Conservation (phyloP, 192 early-diverging fungal species). For the Backusella psychrophila region DNA sequence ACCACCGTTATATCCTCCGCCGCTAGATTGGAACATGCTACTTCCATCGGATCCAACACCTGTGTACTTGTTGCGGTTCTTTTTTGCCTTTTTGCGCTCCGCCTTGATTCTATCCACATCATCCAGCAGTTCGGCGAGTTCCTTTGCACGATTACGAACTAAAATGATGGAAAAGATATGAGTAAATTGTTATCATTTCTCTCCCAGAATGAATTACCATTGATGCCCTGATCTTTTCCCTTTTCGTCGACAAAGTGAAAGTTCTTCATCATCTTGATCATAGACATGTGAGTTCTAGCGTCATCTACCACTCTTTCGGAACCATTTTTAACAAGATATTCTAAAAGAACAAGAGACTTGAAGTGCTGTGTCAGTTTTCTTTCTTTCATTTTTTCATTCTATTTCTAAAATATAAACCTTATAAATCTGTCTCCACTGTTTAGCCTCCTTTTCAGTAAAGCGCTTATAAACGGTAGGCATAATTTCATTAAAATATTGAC, state of each 20-base stretch:
- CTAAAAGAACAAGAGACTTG: constrained; percentile 85
- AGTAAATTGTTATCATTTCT: too few species aligned
- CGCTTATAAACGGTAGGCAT: constrained; percentile 91
- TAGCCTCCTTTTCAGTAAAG: constrained; percentile 79
- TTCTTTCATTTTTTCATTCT: background rate
- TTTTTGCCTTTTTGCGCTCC: constrained; percentile 88
- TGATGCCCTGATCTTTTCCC: constrained; percentile 96
- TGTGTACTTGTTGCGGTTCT: constrained; percentile 86
- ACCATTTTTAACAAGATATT: constrained; percentile 95
- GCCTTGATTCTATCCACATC: constrained; percentile 76
- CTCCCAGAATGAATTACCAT: constrained; percentile 55
- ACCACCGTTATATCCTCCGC: constrained; percentile 29
- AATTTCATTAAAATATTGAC: constrained; percentile 92
- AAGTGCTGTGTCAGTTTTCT: background rate
- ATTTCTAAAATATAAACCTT: constrained; percentile 54
- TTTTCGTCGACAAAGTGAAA: constrained; percentile 92
- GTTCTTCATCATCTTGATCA: constrained; percentile 82
- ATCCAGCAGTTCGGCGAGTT: constrained; percentile 80
- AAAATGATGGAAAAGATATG: background rate
- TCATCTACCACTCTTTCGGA: constrained; percentile 91
- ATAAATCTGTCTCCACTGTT: constrained; percentile 94
- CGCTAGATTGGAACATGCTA: constrained; percentile 59
- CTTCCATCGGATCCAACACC: constrained; percentile 71
- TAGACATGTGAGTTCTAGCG: constrained; percentile 81
- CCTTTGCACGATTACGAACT: constrained; percentile 88